phyloP scores from a whole-genome alignment of 2,329 filamentous ascomycete genomes.

The Curvularia eragrostidis region DNA sequence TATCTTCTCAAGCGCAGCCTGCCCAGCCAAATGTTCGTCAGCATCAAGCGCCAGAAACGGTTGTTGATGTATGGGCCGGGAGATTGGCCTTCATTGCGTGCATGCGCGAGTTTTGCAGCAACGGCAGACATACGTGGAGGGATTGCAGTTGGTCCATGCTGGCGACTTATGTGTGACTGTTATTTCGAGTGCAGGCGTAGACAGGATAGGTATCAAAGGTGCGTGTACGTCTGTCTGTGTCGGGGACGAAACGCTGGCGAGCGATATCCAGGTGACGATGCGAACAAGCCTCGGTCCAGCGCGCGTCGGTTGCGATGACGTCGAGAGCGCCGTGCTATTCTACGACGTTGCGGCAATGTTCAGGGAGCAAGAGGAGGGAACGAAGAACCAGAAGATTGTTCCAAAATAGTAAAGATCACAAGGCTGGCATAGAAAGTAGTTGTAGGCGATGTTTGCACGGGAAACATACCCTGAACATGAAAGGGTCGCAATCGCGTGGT shows the following conservation, averaged over 20 bases:
- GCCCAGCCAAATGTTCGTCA: slow-evolving; percentile 13
- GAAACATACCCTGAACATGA: slow-evolving; percentile 17
- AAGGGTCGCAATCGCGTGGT: slow-evolving; percentile 26
- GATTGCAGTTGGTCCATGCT: slow-evolving; percentile 45
- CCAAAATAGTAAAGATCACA: slow-evolving; percentile 9
- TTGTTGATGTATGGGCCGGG: background rate
- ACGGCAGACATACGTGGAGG: slow-evolving; percentile 35
- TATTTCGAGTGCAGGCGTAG: background rate
- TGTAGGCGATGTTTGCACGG: slow-evolving; percentile 17
- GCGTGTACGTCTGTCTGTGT: slow-evolving; percentile 3
- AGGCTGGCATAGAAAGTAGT: slow-evolving; percentile 12
- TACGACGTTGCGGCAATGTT: background rate
- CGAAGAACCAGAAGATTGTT: background rate
- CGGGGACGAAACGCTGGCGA: slow-evolving; percentile 15
- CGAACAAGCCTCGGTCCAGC: slow-evolving; percentile 35
- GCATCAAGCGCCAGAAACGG: background rate
- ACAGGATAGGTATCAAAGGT: background rate
- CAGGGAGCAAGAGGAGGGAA: background rate
- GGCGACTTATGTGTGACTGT: slow-evolving; percentile 5
- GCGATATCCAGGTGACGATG: background rate
- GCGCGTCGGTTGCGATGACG: slow-evolving; percentile 27
- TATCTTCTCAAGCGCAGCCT: slow-evolving; percentile 76
- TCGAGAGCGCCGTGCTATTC: slow-evolving; percentile 12
- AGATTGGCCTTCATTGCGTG: background rate
- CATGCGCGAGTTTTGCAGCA: background rate